Base-by-base conservation (phyloP, 2,329 filamentous ascomycete genomes). In the Fulvia fulva region DNA sequence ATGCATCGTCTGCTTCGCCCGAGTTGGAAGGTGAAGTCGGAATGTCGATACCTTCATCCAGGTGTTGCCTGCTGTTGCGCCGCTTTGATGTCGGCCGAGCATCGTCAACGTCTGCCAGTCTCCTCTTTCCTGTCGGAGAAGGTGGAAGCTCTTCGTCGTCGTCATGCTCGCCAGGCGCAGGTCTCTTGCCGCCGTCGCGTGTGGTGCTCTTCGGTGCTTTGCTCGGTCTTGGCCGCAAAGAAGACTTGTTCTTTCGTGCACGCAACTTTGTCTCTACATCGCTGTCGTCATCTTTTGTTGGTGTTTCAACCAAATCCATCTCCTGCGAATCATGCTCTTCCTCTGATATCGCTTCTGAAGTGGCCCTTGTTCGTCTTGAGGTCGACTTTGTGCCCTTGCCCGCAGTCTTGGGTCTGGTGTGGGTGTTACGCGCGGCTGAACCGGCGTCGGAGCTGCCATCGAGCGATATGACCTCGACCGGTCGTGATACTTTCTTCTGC, bases 21-120 rank as follows among this genome's bases (percentile, higher is more conserved):
- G 55, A 47, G 7, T 46, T 51, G 9, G 62, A 62, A 21, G 70
- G 70, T 11, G 69, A 70, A 2, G 63, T 64, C 8, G 68, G 67
- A 21, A 73, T 72, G 55, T 70, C 70, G 21, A 73, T 73, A 22
- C 68, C 71, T 63, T 73, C 72, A 34, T 71, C 68, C n/a, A 65
- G 57, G 32, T 69, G 65, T 16, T 59, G 56, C 25, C 51, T 64
- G 45, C 62, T 67, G 37, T 57, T 59, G 1, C 59, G 58, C 28
- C 67, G 61, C 61, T 65, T 68, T n/a, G 54, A 54, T 30, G 49
- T 47, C 43, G 54, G 46, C n/a, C 32, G 53, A 23, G 50, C n/a
- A 3, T 61, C 54, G 5, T 50, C 49, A 43, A 51, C 19, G 14
- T 59, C 55, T 11, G 51, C 47, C 14, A 55, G 46, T 49, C 64